A percentile compares a stretch with the other conserved stretches of the same genome.
phyloP scores from a whole-genome alignment of 331 rosid genomes.

The Quercus tomentella region DNA sequence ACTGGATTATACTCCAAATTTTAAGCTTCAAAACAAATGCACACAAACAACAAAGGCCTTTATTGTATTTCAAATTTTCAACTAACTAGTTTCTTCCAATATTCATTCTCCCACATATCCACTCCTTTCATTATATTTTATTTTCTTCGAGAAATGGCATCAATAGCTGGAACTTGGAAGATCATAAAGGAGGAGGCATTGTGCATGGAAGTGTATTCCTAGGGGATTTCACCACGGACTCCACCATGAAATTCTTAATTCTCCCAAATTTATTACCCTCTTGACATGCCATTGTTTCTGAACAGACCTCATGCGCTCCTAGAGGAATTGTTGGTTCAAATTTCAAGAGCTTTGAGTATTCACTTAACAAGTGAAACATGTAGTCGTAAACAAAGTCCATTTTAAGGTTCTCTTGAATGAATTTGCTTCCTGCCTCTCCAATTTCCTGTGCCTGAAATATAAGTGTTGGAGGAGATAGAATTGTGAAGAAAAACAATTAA shows the following conservation, averaged over 20 bases:
- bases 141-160: conserved; percentile 21
- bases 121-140: no score
- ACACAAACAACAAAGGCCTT: no score
- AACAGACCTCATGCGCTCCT: conserved; percentile 31
- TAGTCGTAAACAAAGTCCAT: conserved; percentile 80
- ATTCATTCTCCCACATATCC: no score
- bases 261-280: conserved; percentile 16
- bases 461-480: neutral
- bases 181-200: conserved; percentile 31
- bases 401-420: conserved; percentile 44
- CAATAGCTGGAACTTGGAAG: conserved; percentile 1
- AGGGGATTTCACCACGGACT: conserved; percentile 42
- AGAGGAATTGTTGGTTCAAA: conserved; percentile 34
- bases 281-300: conserved; percentile 37
- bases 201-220: conserved; percentile 28
- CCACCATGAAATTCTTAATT: conserved; percentile 26
- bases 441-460: conserved; percentile 49
- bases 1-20: no score
- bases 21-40: no score
- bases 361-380: conserved; percentile 56
- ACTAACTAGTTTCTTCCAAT: no score
- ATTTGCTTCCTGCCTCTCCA: conserved; percentile 51
- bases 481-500: neutral
- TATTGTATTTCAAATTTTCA: no score
- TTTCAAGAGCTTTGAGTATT: conserved; percentile 45